Percentiles rank a stretch among this genome's conserved stretches.
These are phyloP conservation scores for Porphyrellus cyaneotinctus DNA, from an alignment of 768 basidiomycete genomes.

Conservation along the genomic window DNA sequence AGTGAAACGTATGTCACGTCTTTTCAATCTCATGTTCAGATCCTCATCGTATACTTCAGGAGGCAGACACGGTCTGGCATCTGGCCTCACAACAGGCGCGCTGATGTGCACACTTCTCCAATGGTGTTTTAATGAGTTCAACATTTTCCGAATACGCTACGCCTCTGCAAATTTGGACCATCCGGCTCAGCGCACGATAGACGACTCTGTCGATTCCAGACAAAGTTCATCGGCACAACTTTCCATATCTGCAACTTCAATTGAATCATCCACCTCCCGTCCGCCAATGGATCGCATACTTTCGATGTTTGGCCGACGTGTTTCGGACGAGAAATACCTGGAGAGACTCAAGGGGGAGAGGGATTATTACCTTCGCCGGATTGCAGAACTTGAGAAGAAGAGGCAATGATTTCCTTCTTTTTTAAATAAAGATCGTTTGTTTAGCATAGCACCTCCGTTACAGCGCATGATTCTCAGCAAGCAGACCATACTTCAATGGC, in stretches of 20 bases:
- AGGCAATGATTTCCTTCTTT: constrained; percentile 7
- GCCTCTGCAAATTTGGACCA: constrained; percentile 33
- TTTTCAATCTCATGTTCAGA: not conserved
- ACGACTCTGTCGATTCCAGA: not conserved
- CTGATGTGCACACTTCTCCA: constrained; percentile 61
- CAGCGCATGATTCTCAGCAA: constrained; percentile 1
- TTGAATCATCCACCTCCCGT: not conserved
- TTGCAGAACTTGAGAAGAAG: constrained; percentile 52
- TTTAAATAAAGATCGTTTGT: not conserved
- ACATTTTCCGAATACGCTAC: constrained; percentile 55
- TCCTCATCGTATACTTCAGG: constrained; percentile 39
- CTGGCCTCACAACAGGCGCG: constrained; percentile 59
- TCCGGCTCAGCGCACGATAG: not conserved
- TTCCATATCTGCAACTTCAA: constrained; percentile 12
- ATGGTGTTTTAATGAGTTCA: constrained; percentile 64
- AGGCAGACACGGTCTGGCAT: constrained; percentile 51
- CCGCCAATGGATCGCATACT: constrained; percentile 38
- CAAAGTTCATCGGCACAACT: constrained; percentile 1
- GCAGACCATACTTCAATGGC: constrained; percentile 57
- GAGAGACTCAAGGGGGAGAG: constrained; percentile 53
- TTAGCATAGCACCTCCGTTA: not conserved
- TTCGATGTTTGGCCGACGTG: constrained; percentile 31
- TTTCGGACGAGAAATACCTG: constrained; percentile 75
- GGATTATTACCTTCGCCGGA: constrained; percentile 49
- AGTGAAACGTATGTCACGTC: constrained; percentile 48